phyloP scores from a whole-genome alignment of 106 monocot genomes.

The Chionographis japonica region DNA sequence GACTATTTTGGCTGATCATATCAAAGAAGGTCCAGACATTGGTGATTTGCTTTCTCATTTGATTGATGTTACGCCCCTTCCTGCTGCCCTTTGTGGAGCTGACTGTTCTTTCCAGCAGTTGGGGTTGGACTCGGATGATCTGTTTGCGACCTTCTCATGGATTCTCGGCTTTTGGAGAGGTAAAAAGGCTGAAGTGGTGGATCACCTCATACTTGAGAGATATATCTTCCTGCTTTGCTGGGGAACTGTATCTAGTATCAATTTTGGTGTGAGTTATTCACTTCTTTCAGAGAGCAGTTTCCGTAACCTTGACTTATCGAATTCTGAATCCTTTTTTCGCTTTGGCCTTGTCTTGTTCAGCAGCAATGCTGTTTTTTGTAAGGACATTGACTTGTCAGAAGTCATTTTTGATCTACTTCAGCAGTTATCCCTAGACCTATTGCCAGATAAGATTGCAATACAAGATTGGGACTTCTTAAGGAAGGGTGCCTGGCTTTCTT shows the following conservation, averaged over 20 bases:
- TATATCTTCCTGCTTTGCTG: conserved; percentile 83
- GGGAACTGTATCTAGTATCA: conserved; percentile 41
- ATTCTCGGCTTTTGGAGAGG: conserved; percentile 73
- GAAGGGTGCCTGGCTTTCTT: conserved; percentile 54
- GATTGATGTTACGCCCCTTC: conserved; percentile 59
- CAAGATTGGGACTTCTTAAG: conserved; percentile 70
- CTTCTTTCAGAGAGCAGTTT: conserved; percentile 10
- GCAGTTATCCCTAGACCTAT: conserved; percentile 21
- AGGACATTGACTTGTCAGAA: conserved; percentile 20
- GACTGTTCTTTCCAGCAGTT: conserved; percentile 27
- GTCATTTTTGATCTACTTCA: conserved; percentile 43
- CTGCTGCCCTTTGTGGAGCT: conserved; percentile 15
- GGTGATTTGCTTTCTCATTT: conserved; percentile 56
- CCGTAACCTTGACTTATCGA: conserved; percentile 24
- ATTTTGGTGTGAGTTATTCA: conserved; percentile 6
- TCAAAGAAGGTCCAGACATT: conserved; percentile 30
- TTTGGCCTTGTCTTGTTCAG: conserved; percentile 40
- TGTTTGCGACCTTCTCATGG: conserved; percentile 37
- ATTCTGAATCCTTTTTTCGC: conserved; percentile 31
- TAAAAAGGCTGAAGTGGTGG: conserved; percentile 59
- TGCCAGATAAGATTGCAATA: conserved; percentile 1
- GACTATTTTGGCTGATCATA: conserved; percentile 34
- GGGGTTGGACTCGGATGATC: conserved; percentile 39
- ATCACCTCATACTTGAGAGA: conserved; percentile 78
- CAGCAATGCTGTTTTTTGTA: conserved; percentile 6